Base-by-base conservation (phyloP, 2,329 filamentous ascomycete species). In the Stromatinia cepivora region DNA sequence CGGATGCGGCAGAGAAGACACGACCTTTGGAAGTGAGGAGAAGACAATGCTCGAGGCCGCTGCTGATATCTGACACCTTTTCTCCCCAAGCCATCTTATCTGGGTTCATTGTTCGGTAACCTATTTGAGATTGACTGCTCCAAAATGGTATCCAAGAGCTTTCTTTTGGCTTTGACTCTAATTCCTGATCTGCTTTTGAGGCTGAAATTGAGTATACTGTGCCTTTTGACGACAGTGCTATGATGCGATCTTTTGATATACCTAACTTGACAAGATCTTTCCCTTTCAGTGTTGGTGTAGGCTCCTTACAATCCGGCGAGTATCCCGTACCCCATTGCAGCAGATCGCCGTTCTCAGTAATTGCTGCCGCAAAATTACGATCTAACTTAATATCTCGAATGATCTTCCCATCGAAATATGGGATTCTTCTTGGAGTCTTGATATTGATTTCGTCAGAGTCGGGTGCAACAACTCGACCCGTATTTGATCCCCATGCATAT, bases 401-500 rank as follows among this genome's bases (percentile, higher is more conserved):
- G 22, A 97, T 80, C 79, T 92, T 87, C 42, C 90, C 91, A 76
- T 98, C 89, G 76, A 99, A 98, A 79, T 90, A 95, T 0, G 85
- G 74, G 76, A 98, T 88, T 70, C 93, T 86, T 70, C 90, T 84
- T 20, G 95, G 94, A 1, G 86, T 88, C 81, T 97, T 97, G 78
- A 98, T 84, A 72, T 90, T 86, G 42, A 83, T 82, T 67, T 97
- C 93, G 65, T 90, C 85, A 11, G 91, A 94, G 72, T 91, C 89
- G 0, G 94, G 93, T 54, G 94, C 93, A 50, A 92, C 92, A n/a
- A 97, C 94, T 74, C 86, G 87, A 71, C 93, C 92, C 22, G 84
- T 83, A 76, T 99, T 99, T 25, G 91, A 93, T 0, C 95, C 95
- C 94, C 95, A 99, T 7, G 91, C 88, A 80, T 97, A 98, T 0